Base-by-base conservation (phyloP, 1,139 yeast genomes). In the Geotrichum bryndzae region DNA sequence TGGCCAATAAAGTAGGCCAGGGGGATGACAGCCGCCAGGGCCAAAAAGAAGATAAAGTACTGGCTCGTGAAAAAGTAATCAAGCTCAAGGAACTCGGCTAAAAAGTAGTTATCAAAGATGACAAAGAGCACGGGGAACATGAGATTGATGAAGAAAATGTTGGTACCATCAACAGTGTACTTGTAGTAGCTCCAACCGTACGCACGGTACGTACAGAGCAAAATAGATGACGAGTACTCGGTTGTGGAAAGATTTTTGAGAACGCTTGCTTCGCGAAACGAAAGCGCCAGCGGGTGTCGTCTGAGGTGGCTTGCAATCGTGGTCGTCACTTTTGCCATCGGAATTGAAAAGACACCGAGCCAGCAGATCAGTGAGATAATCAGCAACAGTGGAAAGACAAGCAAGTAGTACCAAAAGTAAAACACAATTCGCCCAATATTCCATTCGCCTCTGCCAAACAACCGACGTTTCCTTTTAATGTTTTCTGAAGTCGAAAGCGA, bases 1-100 rank as follows among this genome's bases (percentile, higher is more conserved):
- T 94, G 98, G 3, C 99, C 99, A 69, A 94, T 92, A 74, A 92
- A 94, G 73, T 94, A 94, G 0, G 99, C 99, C 68, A 94, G 80
- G 1, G 99, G 99, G 56, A 94, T 84, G 65, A 94, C 90, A 1
- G 97, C 88, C 59, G 88, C 80, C 65, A 94, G 78, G 74, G 97
- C 88, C 38, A 91, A 77, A 59, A 84, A 79, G 70, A 94, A 95
- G 55, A 91, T 80, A 8, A 68, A 74, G 57, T 85, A 76, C 0
- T 88, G 77, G 66, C 85, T 79, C 0, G 96, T 86, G 61, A 88
- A 71, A 74, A 86, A 76, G 0, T 74, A 63, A 3, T 81, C 76
- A 69, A 82, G 72, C 1, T 78, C 79, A 25, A 87, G 73, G 46
- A 75, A 73, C 65, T 84, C 84, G 63, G 83, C 82, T 59, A 91